These are phyloP conservation scores for Gossypium raimondii DNA, from an alignment of 345 rosid genomes.

Conservation along the genomic window DNA sequence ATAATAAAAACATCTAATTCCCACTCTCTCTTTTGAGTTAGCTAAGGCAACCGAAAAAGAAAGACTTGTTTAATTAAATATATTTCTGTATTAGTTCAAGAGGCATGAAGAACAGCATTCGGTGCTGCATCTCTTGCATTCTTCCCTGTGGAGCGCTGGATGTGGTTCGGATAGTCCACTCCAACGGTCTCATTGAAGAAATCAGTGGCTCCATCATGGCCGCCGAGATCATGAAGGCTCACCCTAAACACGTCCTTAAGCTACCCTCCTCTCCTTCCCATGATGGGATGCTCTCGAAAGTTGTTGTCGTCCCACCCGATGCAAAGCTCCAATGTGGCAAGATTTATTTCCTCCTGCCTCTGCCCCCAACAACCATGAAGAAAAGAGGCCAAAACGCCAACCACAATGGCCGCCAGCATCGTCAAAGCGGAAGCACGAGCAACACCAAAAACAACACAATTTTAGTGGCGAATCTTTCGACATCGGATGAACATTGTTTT, in stretches of 20 bases:
- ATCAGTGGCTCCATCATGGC: constrained; percentile 78
- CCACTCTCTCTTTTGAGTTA: constrained; percentile 18
- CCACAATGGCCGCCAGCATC: constrained; percentile 18
- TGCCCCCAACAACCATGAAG: constrained; percentile 30
- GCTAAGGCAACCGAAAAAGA: constrained; percentile 15
- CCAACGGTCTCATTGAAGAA: constrained; percentile 86
- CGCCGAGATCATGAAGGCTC: constrained; percentile 67
- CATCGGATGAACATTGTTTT: constrained; percentile 65
- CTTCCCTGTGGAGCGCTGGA: constrained; percentile 95
- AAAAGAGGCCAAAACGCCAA: constrained; percentile 10
- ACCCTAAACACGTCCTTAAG: constrained; percentile 83
- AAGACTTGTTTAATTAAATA: too few species aligned
- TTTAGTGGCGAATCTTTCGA: constrained; percentile 35
- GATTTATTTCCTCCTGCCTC: constrained; percentile 88
- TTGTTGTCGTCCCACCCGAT: constrained; percentile 82
- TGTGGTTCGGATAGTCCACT: constrained; percentile 91
- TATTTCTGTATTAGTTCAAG: not conserved
- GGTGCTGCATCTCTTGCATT: constrained; percentile 97
- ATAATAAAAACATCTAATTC: constrained; percentile 20
- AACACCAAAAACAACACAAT: constrained; percentile 14
- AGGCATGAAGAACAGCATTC: constrained; percentile 71
- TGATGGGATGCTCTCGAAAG: constrained; percentile 54
- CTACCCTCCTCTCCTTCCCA: constrained; percentile 62
- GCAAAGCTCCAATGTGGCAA: constrained; percentile 91
- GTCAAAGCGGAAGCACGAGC: constrained; percentile 17